Evolutionary conservation across 2,329 filamentous ascomycete species (phyloP).

Genomic region (Fusarium oligoseptatum): DNA sequence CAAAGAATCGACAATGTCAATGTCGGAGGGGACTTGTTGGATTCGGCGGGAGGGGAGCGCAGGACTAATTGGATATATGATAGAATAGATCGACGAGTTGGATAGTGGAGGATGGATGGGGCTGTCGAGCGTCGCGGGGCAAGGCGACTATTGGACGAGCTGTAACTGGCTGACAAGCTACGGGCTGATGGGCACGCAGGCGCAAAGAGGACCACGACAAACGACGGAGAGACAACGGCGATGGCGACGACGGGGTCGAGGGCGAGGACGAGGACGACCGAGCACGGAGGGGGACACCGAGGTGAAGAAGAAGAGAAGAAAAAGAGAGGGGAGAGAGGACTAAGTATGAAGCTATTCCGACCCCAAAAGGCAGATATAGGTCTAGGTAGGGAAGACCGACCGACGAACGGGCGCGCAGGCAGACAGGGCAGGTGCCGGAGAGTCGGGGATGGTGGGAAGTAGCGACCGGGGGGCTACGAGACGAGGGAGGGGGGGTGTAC

Average conservation of each 20-base stretch:
- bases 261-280: constrained; percentile 13
- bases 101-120: constrained; percentile 20
- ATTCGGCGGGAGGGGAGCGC: constrained; percentile 14
- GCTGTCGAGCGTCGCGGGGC: constrained; percentile 35
- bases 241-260: constrained; percentile 16
- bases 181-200: constrained; percentile 26
- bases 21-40: constrained; percentile 2
- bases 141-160: constrained; percentile 29
- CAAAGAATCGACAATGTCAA: constrained; percentile 17
- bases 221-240: constrained; percentile 27
- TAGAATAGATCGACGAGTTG: constrained; percentile 23
- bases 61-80: constrained; percentile 33
- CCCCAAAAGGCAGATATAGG: constrained; percentile 43
- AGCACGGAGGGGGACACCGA: constrained; percentile 26
- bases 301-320: constrained; percentile 24
- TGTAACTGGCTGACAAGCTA: constrained; percentile 35
- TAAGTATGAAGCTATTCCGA: constrained; percentile 49
- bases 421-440: constrained; percentile 34
- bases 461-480: constrained; percentile 41
- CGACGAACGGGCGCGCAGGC: constrained; percentile 28
- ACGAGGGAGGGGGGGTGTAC: constrained; percentile 2
- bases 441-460: constrained; percentile 38
- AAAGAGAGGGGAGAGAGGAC: constrained; percentile 27
- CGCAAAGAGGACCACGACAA: constrained; percentile 7
- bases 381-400: constrained; percentile 39